phyloP scores from a whole-genome alignment of 2,329 filamentous ascomycete genomes.

The Pezizomycotina sp. region DNA sequence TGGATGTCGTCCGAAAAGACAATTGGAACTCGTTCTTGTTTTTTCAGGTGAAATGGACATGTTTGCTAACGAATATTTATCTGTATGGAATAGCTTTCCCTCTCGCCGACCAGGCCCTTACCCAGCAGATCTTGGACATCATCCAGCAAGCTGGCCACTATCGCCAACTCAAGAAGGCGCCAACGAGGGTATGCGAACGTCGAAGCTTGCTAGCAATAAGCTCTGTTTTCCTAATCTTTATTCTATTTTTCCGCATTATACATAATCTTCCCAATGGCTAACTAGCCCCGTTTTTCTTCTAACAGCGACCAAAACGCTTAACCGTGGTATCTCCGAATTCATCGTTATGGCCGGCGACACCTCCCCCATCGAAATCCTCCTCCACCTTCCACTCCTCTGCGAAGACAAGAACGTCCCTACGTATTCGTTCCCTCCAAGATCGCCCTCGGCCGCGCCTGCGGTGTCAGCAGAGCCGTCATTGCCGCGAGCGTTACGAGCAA shows the following conservation, averaged over 20 bases:
- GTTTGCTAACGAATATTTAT: conserved; percentile 4
- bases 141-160: conserved; percentile 54
- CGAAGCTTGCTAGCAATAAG: no score
- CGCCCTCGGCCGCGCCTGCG: conserved; percentile 72
- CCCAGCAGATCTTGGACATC: conserved; percentile 68
- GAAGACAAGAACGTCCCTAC: conserved; percentile 67
- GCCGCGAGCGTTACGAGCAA: conserved; percentile 79
- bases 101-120: conserved; percentile 51
- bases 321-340: conserved; percentile 78
- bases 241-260: background rate
- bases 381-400: conserved; percentile 75
- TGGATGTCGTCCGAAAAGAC: background rate
- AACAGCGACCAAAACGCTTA: conserved; percentile 63
- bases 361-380: conserved; percentile 67
- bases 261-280: background rate
- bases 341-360: conserved; percentile 83
- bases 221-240: conserved; percentile 1
- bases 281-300: conserved; percentile 15
- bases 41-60: background rate
- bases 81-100: conserved; percentile 24
- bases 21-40: background rate
- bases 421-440: conserved; percentile 64
- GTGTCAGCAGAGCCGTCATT: conserved; percentile 77
- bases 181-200: conserved; percentile 59
- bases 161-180: conserved; percentile 74